Base-by-base conservation (phyloP, 345 rosid species). In the Kernera saxatilis region DNA sequence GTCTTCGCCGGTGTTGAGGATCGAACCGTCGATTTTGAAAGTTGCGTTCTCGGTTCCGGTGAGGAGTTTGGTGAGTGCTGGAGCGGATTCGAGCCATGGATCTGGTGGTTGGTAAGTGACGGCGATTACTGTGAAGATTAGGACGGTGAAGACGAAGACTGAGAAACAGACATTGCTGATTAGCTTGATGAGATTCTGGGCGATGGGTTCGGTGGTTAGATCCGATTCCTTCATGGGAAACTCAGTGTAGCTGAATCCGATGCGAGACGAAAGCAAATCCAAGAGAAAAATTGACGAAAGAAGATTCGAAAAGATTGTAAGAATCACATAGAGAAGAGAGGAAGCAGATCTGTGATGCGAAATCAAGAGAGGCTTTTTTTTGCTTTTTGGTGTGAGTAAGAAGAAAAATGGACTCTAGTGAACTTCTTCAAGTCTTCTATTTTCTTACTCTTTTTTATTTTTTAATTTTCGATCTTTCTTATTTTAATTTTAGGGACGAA, bases 21-120 rank as follows among this genome's bases (percentile, higher is more conserved):
- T 67, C 0, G 97, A 86, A 19, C 78, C 75, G 73, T 94, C 99
- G 62, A 64, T 82, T 70, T 84, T 83, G 73, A 94, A 91, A 70
- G 98, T 89, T 57, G 95, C 95, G 62, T 91, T 89, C 25, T 88
- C 87, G 41, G 72, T 80, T 57, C 68, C 73, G 9, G 99, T 85
- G 67, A 91, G 83, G 76, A 94, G 86, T 50, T 82, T 86, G 15
- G 95, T 84, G 8, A 94, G 72, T 11, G 89, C 90, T 0, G 96
- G 96, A 67, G 97, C 95, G 5, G 98, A 88, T 63, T 94, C 88
- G 29, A 94, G 90, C 95, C 96, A 91, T 76, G 97, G 96, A 84
- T 91, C 96, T 65, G 93, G 96, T 3, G 99, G 99, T 71, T 91
- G 95, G 77, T 91, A 91, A 17, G 97, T 91, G 77, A 89, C 82